Conservation (phyloP, 768 basidiomycete species). For the Cystobasidium ongulense region DNA sequence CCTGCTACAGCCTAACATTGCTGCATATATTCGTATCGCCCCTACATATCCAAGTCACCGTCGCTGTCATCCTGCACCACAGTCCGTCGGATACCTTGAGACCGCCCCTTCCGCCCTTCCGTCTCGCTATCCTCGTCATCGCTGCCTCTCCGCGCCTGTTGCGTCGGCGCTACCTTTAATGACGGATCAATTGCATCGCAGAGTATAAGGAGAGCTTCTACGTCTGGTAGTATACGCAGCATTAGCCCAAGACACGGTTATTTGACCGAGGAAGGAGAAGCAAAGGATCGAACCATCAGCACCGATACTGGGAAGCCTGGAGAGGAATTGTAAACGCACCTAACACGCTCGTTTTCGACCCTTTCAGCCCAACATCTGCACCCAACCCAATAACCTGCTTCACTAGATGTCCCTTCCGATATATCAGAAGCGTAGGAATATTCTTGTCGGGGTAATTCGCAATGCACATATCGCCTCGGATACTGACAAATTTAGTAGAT, state of each 20-base stretch:
- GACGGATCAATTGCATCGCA: slow-evolving; percentile 23
- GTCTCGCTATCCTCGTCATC: slow-evolving; percentile 22
- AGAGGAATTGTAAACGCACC: slow-evolving; percentile 51
- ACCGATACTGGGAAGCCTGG: not conserved
- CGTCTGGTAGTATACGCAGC: not conserved
- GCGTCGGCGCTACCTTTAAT: slow-evolving; percentile 17
- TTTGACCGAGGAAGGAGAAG: not conserved
- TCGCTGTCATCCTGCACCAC: not conserved
- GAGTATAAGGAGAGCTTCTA: slow-evolving; percentile 24
- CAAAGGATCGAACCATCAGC: not conserved
- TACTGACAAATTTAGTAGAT: slow-evolving; percentile 89
- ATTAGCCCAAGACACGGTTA: too few species aligned
- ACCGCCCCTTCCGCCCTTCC: not conserved
- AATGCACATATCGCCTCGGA: slow-evolving; percentile 74
- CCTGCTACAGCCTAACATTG: not conserved
- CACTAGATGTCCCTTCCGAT: slow-evolving; percentile 80
- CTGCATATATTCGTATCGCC: not conserved
- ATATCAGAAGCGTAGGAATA: slow-evolving; percentile 83
- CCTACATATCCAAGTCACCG: slow-evolving; percentile 23
- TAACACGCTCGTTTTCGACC: slow-evolving; percentile 60
- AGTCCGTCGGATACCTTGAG: not conserved
- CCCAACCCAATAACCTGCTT: slow-evolving; percentile 81
- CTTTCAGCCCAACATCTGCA: slow-evolving; percentile 53
- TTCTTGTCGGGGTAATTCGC: slow-evolving; percentile 87
- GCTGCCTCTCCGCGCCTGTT: not conserved